Conservation (phyloP, 768 basidiomycete genomes). For the Rhodosporidiobolus odoratus region DNA sequence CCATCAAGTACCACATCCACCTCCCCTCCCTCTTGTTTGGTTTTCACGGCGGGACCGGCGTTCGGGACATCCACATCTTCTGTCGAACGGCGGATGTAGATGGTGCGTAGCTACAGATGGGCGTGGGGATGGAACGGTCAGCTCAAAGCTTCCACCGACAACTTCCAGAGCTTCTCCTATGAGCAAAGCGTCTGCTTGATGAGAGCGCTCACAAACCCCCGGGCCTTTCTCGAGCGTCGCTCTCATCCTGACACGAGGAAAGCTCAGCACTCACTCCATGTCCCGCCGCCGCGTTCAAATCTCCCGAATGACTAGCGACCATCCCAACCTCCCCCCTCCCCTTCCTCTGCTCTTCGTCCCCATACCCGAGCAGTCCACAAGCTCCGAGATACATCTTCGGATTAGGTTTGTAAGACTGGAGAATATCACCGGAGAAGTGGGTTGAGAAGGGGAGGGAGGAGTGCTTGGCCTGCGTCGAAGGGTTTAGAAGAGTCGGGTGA, state of each 20-base stretch:
- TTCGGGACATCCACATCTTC: constrained; percentile 12
- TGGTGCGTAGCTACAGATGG: constrained; percentile 15
- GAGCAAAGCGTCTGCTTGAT: not conserved
- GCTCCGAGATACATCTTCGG: constrained; percentile 30
- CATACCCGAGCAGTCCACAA: constrained; percentile 2
- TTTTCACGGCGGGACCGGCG: constrained; percentile 8
- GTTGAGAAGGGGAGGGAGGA: constrained; percentile 22
- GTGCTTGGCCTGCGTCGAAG: constrained; percentile 5
- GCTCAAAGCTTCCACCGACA: no score
- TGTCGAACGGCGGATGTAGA: constrained; percentile 22
- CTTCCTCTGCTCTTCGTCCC: not conserved
- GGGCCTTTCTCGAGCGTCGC: no score
- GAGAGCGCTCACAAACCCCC: not conserved
- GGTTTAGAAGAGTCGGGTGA: no score
- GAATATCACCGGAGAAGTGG: constrained; percentile 35
- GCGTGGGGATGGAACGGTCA: not conserved
- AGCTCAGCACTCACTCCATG: constrained; percentile 19
- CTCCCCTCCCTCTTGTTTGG: constrained; percentile 22
- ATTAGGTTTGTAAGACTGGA: constrained; percentile 34
- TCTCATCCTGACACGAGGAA: not conserved
- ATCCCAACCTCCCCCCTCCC: constrained; percentile 23
- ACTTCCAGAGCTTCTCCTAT: no score
- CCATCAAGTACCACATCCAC: constrained; percentile 11
- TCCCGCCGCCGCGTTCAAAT: constrained; percentile 15
- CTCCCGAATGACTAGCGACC: constrained; percentile 17